Conservation (phyloP, 73 alveolate genomes). For the Paramecium octaurelia region DNA sequence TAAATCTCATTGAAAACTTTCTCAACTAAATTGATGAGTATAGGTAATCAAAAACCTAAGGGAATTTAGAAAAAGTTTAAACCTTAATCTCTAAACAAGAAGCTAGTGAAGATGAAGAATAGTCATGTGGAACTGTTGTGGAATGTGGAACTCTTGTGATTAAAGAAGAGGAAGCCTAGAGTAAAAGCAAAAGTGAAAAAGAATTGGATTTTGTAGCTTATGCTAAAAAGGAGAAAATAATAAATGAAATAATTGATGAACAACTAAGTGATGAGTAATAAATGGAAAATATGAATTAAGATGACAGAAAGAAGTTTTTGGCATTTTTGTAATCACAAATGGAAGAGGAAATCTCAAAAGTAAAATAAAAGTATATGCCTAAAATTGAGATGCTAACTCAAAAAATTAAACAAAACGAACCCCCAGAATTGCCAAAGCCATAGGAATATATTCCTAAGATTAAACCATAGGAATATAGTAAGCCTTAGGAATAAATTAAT, state of each 20-base stretch:
- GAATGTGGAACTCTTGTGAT: constrained; percentile 36
- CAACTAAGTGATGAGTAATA: constrained; percentile 21
- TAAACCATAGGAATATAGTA: neutral
- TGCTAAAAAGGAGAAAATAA: constrained; percentile 13
- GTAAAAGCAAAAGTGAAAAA: neutral
- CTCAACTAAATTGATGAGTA: neutral
- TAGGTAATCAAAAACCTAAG: neutral
- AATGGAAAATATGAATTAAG: constrained; percentile 16
- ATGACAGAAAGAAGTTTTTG: constrained; percentile 38
- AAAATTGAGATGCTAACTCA: neutral
- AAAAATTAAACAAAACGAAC: neutral
- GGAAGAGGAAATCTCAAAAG: constrained; percentile 33
- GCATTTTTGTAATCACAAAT: neutral
- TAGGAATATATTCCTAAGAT: neutral
- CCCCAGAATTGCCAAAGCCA: neutral
- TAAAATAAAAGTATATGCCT: neutral
- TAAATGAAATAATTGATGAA: neutral
- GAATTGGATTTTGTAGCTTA: constrained; percentile 39
- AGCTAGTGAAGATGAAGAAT: constrained; percentile 1
- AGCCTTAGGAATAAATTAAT: neutral
- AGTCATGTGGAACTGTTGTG: constrained; percentile 44
- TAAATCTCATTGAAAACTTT: neutral
- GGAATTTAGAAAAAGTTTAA: neutral
- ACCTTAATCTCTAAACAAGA: neutral
- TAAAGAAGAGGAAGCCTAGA: neutral